Conservation (phyloP, 148 eudicot species). For the Persicaria maculosa region DNA sequence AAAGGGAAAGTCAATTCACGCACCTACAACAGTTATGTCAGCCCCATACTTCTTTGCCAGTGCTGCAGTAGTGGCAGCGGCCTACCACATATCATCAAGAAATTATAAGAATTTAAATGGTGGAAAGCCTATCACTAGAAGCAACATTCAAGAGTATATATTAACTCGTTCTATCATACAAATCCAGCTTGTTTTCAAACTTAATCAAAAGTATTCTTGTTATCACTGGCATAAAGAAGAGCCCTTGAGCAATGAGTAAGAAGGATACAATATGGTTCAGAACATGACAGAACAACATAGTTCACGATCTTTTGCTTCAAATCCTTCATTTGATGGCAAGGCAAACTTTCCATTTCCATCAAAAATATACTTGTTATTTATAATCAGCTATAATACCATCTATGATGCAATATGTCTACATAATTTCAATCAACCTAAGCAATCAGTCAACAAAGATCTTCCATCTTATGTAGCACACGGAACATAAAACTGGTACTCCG, state of each 20-base stretch:
- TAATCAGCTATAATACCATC: not conserved
- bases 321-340: not conserved
- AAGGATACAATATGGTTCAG: not conserved
- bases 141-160: not conserved
- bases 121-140: not conserved
- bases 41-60: conserved; percentile 96
- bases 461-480: not conserved
- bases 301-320: not conserved
- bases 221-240: not conserved
- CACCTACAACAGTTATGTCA: conserved; percentile 94
- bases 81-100: conserved; percentile 27
- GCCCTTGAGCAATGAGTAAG: not conserved
- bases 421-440: not conserved
- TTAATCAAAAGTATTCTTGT: not conserved
- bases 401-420: not conserved
- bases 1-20: conserved; percentile 13
- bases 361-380: not conserved
- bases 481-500: not conserved
- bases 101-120: not conserved
- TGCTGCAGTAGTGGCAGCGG: conserved; percentile 86
- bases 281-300: not conserved
- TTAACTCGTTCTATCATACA: not conserved
- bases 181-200: not conserved
- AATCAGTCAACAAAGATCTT: not conserved
- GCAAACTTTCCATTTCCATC: not conserved